Conservation (phyloP, 2,329 filamentous ascomycete species). For the Aspergillus jensenii region DNA sequence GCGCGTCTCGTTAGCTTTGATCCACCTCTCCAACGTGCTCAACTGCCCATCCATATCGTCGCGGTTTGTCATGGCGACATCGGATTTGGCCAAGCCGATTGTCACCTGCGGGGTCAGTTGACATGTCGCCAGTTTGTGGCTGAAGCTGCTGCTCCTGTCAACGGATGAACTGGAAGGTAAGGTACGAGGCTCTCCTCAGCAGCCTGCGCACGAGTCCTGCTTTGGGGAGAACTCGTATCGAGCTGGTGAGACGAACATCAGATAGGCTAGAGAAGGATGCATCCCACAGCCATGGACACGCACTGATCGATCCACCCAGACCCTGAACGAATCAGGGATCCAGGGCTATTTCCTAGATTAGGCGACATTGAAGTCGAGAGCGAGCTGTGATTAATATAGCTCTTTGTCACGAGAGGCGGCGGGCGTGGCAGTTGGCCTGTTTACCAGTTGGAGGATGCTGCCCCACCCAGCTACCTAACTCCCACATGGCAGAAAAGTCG, state of each 20-base stretch:
- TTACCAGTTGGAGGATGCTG: conserved; percentile 6
- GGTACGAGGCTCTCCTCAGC: background rate
- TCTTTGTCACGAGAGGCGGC: conserved; percentile 1
- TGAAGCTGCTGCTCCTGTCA: background rate
- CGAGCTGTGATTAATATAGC: conserved; percentile 9
- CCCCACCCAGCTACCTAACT: conserved; percentile 17
- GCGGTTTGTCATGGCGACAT: conserved; percentile 3
- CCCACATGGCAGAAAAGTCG: conserved; percentile 20
- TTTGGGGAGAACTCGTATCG: conserved; percentile 3
- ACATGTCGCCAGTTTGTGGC: conserved; percentile 1
- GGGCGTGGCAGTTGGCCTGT: background rate
- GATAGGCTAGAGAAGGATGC: conserved; percentile 2
- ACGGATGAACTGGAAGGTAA: background rate
- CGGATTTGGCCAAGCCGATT: conserved; percentile 1
- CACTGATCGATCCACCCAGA: conserved; percentile 16
- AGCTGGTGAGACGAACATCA: background rate
- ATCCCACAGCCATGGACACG: conserved; percentile 13
- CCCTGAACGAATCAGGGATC: conserved; percentile 13
- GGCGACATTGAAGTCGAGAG: conserved; percentile 3
- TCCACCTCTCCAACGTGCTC: conserved; percentile 3
- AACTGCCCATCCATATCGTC: background rate
- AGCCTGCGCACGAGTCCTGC: background rate
- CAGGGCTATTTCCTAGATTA: conserved; percentile 7
- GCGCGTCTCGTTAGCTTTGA: conserved; percentile 4
- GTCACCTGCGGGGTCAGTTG: conserved; percentile 10